Base-by-base conservation (phyloP, 371 early-diverging fungal species). In the Caulochytrium protostelioides region DNA sequence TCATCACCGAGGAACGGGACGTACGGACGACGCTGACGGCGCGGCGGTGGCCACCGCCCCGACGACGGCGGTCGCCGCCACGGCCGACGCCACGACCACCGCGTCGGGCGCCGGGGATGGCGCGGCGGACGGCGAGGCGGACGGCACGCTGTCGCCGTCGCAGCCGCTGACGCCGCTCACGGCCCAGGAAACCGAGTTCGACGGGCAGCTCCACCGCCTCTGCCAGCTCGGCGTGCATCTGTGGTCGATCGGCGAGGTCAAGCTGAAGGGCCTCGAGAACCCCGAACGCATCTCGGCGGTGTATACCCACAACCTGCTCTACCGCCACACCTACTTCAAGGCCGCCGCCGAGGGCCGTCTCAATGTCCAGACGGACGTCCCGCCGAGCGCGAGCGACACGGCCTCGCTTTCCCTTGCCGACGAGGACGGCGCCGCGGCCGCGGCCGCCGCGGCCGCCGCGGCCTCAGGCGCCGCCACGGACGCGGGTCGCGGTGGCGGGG, bases 251-350 rank as follows among this genome's bases (percentile, higher is more conserved):
- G 89, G 86, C 4, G 82, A 81, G 43, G 60, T 60, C 14, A 74
- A 76, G 34, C 57, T 89, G 13, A 85, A 83, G 51, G 89, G 89
- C 0, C 46, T 89, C 17, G 89, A 89, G 49, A 79, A 76, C 1
- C 78, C 85, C 1, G 90, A 89, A 47, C 60, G 70, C 44, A 52
- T 89, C n/a, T 74, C 70, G 23, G 43, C 76, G 39, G 71, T 85
- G 0, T 79, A 70, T 33, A 70, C 76, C 2, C 60, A 63, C 5
- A 52, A 59, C 12, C 49, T 73, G 9, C 6, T 32, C 28, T 28
- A 28, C 28, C 28, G 28, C 9, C 5, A 28, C n/a, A 28, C 28
- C 28, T n/a, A n/a, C n/a, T 14, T 4, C 28, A 8, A 28, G 28
- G 28, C 28, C 9, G 9, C 14, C 28, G 28, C n/a, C 13, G n/a